phyloP scores from a whole-genome alignment of 2,329 filamentous ascomycete species.

The Aureobasidium pullulans region DNA sequence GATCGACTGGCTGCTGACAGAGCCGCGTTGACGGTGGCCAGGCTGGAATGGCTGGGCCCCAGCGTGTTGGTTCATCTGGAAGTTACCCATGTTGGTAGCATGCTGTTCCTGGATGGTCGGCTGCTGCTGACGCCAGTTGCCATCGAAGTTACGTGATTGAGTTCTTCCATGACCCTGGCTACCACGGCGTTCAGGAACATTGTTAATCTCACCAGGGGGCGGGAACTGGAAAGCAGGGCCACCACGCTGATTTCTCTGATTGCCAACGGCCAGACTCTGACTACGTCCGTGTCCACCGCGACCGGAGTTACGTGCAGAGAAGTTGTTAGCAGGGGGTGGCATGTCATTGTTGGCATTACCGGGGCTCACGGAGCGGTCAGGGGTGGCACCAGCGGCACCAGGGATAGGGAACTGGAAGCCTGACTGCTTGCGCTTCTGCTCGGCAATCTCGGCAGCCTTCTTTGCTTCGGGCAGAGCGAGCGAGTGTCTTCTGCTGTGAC shows the following conservation, averaged over 20 bases:
- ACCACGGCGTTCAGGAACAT: constrained; percentile 68
- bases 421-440: constrained; percentile 90
- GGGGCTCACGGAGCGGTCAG: constrained; percentile 51
- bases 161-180: constrained; percentile 74
- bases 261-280: constrained; percentile 79
- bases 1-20: constrained; percentile 74
- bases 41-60: constrained; percentile 76
- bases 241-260: constrained; percentile 56
- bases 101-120: constrained; percentile 42
- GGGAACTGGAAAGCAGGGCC: constrained; percentile 66
- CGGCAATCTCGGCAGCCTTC: constrained; percentile 91
- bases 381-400: constrained; percentile 48
- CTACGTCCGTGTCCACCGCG: constrained; percentile 56
- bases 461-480: constrained; percentile 91
- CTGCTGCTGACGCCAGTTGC: constrained; percentile 90
- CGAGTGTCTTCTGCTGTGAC: constrained; percentile 90
- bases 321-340: constrained; percentile 14
- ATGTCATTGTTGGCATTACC: constrained; percentile 32
- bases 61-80: constrained; percentile 63
- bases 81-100: constrained; percentile 49
- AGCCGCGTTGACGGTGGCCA: constrained; percentile 78
- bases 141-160: constrained; percentile 88
- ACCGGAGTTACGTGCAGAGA: constrained; percentile 26
- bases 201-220: constrained; percentile 44
- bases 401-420: constrained; percentile 91